Conservation (phyloP, 192 early-diverging fungal genomes). For the Piromyces sp. region DNA sequence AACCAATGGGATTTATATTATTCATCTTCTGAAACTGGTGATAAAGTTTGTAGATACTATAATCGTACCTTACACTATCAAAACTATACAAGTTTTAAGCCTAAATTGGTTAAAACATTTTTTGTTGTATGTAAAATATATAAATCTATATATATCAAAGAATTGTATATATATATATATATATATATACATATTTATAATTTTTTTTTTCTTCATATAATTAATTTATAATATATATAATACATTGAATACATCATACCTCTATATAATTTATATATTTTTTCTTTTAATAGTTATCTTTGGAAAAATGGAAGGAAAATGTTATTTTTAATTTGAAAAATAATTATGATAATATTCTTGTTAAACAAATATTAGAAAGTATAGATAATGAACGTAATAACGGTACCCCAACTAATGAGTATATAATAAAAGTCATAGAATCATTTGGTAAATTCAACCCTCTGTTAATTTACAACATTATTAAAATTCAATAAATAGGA, state of each 20-base stretch:
- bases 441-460: background rate
- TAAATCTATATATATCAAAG: no score
- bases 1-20: background rate
- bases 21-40: background rate
- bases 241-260: no score
- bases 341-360: background rate
- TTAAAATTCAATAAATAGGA: no score
- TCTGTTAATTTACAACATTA: background rate
- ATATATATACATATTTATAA: no score
- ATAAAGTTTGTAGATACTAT: background rate
- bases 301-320: background rate
- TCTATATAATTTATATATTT: background rate
- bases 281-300: background rate
- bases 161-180: no score
- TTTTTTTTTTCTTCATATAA: no score
- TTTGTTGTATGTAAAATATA: background rate
- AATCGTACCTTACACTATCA: background rate
- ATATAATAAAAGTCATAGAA: background rate
- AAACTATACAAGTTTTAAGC: background rate
- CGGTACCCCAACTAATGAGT: background rate
- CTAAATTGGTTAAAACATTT: background rate
- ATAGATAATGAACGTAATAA: background rate
- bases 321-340: background rate
- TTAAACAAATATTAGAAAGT: background rate
- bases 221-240: no score